These are phyloP conservation scores for Hypocrella siamensis DNA, from an alignment of 2,329 filamentous ascomycete genomes.

Conservation along the genomic window DNA sequence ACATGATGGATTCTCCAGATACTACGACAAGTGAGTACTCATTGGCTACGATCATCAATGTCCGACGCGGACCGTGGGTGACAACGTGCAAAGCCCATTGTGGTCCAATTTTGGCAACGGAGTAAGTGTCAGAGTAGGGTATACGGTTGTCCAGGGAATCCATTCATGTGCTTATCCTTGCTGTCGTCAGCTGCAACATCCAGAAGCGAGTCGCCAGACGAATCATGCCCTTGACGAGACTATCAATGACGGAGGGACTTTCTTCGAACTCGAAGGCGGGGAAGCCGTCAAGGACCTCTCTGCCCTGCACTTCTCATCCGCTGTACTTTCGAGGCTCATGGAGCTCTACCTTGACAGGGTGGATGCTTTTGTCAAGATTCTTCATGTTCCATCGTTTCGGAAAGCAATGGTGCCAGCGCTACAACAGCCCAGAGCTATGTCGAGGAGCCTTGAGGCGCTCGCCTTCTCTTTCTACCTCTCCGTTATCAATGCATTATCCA, in stretches of 20 bases:
- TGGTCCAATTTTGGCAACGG: slow-evolving; percentile 55
- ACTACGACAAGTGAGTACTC: slow-evolving; percentile 4
- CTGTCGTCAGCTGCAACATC: slow-evolving; percentile 1
- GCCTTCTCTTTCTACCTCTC: slow-evolving; percentile 23
- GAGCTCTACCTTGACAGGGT: slow-evolving; percentile 17
- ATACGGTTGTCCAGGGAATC: no score
- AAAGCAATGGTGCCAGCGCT: not conserved
- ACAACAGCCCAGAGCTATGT: slow-evolving; percentile 5
- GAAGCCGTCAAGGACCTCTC: not conserved
- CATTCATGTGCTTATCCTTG: no score
- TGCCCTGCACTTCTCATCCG: not conserved
- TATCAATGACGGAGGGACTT: not conserved
- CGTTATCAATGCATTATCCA: slow-evolving; percentile 14
- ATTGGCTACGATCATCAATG: slow-evolving; percentile 22
- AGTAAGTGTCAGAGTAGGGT: no score
- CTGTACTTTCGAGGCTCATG: slow-evolving; percentile 1
- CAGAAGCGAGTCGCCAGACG: not conserved
- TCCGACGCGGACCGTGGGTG: not conserved
- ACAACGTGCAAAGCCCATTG: slow-evolving; percentile 37
- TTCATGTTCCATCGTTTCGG: slow-evolving; percentile 19
- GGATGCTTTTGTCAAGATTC: slow-evolving; percentile 21
- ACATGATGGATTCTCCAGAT: slow-evolving; percentile 2
- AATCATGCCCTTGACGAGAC: not conserved
- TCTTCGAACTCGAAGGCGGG: not conserved
- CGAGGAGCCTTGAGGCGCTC: slow-evolving; percentile 22